A percentile compares a stretch with the other conserved stretches of the same genome.
phyloP scores from a whole-genome alignment of 306 rosid genomes.

The Pyrus betulifolia region DNA sequence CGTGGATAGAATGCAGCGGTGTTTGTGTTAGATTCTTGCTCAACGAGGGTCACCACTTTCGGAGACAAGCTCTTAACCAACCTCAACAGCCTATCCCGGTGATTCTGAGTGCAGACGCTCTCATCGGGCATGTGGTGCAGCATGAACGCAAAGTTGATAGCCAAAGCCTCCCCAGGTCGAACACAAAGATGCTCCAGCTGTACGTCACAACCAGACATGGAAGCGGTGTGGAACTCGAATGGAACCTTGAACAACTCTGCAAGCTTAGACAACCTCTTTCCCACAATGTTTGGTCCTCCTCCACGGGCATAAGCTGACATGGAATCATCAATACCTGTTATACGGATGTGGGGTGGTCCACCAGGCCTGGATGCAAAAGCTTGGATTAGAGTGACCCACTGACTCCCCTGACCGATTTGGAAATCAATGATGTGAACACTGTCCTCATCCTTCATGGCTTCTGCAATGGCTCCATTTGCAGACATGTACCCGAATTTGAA shows the following conservation, averaged over 20 bases:
- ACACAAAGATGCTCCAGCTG: slow-evolving; percentile 52
- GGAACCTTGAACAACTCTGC: slow-evolving; percentile 73
- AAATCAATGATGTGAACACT: slow-evolving; percentile 91
- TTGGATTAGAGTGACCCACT: slow-evolving; percentile 87
- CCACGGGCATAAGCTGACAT: slow-evolving; percentile 89
- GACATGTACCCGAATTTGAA: slow-evolving; percentile 97
- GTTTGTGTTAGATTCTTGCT: slow-evolving; percentile 89
- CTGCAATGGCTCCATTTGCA: slow-evolving; percentile 98
- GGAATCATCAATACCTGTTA: slow-evolving; percentile 83
- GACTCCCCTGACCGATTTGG: slow-evolving; percentile 89
- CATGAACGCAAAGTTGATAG: slow-evolving; percentile 88
- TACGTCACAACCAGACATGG: slow-evolving; percentile 64
- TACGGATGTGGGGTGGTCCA: slow-evolving; percentile 90
- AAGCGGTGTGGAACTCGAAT: slow-evolving; percentile 72
- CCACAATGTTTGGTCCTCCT: slow-evolving; percentile 75
- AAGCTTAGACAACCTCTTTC: slow-evolving; percentile 62
- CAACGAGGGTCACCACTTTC: slow-evolving; percentile 93
- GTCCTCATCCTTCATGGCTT: slow-evolving; percentile 83
- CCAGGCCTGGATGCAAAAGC: slow-evolving; percentile 99
- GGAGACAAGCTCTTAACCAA: slow-evolving; percentile 81
- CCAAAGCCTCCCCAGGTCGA: slow-evolving; percentile 66
- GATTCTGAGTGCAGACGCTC: slow-evolving; percentile 85
- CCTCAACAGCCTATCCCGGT: slow-evolving; percentile 71
- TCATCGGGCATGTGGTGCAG: slow-evolving; percentile 95
- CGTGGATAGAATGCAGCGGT: slow-evolving; percentile 79